phyloP scores from a whole-genome alignment of 164 flowering plant genomes.

The Chimonanthus praecox region DNA sequence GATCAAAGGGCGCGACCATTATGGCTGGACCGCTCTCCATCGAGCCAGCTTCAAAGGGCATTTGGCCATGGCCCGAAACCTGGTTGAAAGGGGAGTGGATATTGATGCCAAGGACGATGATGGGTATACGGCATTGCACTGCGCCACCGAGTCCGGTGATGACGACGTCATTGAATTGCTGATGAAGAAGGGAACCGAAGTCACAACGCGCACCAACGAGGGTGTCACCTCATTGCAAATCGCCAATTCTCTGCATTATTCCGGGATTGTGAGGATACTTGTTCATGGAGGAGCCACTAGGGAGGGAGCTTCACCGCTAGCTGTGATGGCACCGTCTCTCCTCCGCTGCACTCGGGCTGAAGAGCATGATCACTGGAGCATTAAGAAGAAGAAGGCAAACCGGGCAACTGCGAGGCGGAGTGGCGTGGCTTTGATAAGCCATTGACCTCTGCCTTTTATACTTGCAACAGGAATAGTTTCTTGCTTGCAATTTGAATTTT shows the following conservation, averaged over 20 bases:
- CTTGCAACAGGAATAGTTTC: not conserved
- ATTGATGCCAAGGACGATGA: conserved; percentile 58
- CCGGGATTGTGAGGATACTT: conserved; percentile 46
- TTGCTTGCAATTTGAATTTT: no score
- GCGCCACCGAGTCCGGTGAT: conserved; percentile 63
- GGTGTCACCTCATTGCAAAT: conserved; percentile 51
- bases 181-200: conserved; percentile 59
- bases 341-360: not conserved
- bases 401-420: conserved; percentile 9
- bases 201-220: conserved; percentile 49
- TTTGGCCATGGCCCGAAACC: conserved; percentile 27
- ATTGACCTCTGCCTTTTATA: conserved; percentile 24
- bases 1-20: conserved; percentile 58
- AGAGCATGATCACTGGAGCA: conserved; percentile 7
- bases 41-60: conserved; percentile 62
- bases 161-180: conserved; percentile 51
- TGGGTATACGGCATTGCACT: conserved; percentile 70
- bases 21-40: conserved; percentile 72
- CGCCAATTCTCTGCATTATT: conserved; percentile 47
- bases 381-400: conserved; percentile 14
- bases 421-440: conserved; percentile 28
- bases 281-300: conserved; percentile 40
- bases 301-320: conserved; percentile 12
- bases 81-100: conserved; percentile 48
- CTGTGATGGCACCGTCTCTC: no score